Base-by-base conservation (phyloP, 495 filamentous ascomycete species). In the Glarea lozoyensis region DNA sequence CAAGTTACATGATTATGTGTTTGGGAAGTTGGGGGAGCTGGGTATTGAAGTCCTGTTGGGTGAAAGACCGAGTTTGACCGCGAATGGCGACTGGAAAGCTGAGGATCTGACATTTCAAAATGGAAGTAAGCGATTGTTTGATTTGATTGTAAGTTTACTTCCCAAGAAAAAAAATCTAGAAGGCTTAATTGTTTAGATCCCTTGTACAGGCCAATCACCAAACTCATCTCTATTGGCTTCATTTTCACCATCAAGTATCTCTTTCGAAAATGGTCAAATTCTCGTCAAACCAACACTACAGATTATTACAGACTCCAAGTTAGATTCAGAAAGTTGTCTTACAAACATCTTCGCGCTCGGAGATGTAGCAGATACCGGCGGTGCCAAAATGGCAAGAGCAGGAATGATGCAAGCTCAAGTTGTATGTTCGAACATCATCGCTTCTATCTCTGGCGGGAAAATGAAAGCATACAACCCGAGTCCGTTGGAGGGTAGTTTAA, bases 311-410 rank as follows among this genome's bases (percentile, higher is more conserved):
- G 53, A 57, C 4, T 42, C 62, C n/a, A 33, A 46, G 6, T 23
- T 12, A 2, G 17, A 25, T 7, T 35, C 10, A 21, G 4, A 16
- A 17, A 18, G 10, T 16, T n/a, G n/a, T n/a, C 42, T 43, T 40
- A 18, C 46, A 21, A 33, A 57, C 18, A 50, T 82, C 2, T 82
- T 75, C 44, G 73, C 68, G 0, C 64, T 77, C 10, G 78, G 78
- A 1, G 78, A 82, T 48, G 77, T 82, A 17, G 76, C 76, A 4
- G 70, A 75, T 33, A 75, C 75, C 1, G 67, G 69, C 12, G 68
- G 69, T 1, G 41, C 69, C 27, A 76, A 72, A 36, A 78, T 73
- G 38, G 72, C 72, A 11, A 60, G 76, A 11, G 72, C 75, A 0
- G 68, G 66, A 1, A 50, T 61, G 4, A 60, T 61, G 10, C 78